A percentile compares a stretch with the other conserved stretches of the same genome.
Evolutionary conservation across 192 early-diverging fungal genomes (phyloP).

Genomic region (Entomortierella beljakovae): DNA sequence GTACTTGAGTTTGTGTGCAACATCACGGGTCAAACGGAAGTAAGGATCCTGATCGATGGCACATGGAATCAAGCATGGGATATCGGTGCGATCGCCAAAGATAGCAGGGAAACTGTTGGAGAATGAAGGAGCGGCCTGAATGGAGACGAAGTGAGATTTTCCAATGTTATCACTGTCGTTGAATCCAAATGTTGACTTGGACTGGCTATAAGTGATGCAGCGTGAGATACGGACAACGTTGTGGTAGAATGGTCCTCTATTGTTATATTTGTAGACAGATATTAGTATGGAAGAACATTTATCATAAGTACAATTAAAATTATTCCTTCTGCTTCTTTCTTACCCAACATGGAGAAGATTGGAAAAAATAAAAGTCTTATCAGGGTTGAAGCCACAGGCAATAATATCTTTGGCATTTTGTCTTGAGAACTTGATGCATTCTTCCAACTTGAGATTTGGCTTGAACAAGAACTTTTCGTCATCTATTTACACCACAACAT

Average conservation of each 20-base stretch:
- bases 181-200: constrained; percentile 94
- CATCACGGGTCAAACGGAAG: constrained; percentile 97
- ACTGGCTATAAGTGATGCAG: constrained; percentile 84
- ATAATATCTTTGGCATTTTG: constrained; percentile 95
- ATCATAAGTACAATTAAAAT: not conserved
- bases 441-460: constrained; percentile 84
- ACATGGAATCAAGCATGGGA: constrained; percentile 97
- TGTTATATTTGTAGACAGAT: not conserved
- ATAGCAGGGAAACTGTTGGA: constrained; percentile 96
- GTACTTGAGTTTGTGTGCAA: constrained; percentile 91
- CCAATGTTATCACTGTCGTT: constrained; percentile 89
- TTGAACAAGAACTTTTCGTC: constrained; percentile 99
- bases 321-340: not conserved
- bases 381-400: constrained; percentile 92
- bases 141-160: constrained; percentile 92
- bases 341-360: constrained; percentile 92
- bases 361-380: constrained; percentile 98
- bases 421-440: constrained; percentile 76
- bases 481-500: constrained; percentile 57
- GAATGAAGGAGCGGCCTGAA: constrained; percentile 96
- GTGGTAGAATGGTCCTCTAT: constrained; percentile 91
- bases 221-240: constrained; percentile 92
- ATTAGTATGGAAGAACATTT: not conserved
- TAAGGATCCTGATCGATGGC: constrained; percentile 99
- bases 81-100: constrained; percentile 89